Conservation (phyloP, 768 basidiomycete species). For the Kwoniella heveanensis region DNA sequence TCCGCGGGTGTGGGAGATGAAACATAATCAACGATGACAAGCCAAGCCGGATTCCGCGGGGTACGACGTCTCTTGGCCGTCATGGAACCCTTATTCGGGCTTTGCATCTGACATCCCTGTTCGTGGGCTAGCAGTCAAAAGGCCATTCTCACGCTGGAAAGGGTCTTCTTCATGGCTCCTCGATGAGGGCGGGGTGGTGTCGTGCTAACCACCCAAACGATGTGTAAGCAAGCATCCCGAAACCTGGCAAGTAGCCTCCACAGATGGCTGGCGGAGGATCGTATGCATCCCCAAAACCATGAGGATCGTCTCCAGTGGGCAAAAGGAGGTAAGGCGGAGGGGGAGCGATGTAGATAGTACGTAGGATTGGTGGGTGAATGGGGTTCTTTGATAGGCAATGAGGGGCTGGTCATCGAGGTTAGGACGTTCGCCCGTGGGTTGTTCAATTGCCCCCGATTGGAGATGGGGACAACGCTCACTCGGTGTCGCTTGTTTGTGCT, state of each 20-base stretch:
- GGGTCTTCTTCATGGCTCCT: neutral
- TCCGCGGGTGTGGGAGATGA: slow-evolving; percentile 1
- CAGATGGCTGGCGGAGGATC: neutral
- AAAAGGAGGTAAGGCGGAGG: neutral
- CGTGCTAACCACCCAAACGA: too few relatives aligned
- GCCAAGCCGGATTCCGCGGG: neutral
- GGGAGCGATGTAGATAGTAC: neutral
- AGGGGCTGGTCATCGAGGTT: too few relatives aligned
- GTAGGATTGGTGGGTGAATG: too few relatives aligned
- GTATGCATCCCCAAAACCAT: neutral
- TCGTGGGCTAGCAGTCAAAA: too few relatives aligned
- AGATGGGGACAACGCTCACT: too few relatives aligned
- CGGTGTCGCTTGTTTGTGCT: too few relatives aligned
- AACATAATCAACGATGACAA: too few relatives aligned
- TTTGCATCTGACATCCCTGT: neutral
- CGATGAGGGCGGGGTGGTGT: neutral
- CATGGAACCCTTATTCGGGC: neutral
- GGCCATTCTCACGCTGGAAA: neutral
- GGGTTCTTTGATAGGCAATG: too few relatives aligned
- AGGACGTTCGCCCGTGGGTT: too few relatives aligned
- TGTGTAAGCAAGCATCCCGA: too few relatives aligned
- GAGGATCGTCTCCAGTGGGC: neutral
- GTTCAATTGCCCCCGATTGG: too few relatives aligned
- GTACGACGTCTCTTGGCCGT: neutral
- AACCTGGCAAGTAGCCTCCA: neutral